Conservation (phyloP, 2,329 filamentous ascomycete genomes). For the Penicillium capsulatum region DNA sequence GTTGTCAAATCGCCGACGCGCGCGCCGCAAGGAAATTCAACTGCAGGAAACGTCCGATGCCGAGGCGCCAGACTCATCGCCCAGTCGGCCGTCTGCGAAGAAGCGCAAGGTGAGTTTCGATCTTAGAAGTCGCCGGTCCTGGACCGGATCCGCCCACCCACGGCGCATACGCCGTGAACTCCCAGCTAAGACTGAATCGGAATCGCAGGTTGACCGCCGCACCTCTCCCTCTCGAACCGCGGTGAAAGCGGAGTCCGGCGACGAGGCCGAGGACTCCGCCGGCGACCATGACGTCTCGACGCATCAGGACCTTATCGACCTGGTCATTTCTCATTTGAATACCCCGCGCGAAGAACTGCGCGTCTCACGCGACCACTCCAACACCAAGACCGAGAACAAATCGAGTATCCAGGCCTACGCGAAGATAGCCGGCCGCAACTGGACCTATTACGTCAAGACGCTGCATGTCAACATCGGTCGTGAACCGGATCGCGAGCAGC, state of each 20-base stretch:
- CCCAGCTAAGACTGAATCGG: slow-evolving; percentile 11
- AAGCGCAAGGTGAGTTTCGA: slow-evolving; percentile 45
- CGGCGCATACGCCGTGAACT: slow-evolving; percentile 3
- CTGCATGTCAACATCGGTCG: slow-evolving; percentile 49
- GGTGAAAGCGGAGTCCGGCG: slow-evolving; percentile 38
- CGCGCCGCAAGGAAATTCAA: slow-evolving; percentile 44
- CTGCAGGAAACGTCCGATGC: slow-evolving; percentile 44
- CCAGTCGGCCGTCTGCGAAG: slow-evolving; percentile 45
- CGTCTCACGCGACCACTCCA: slow-evolving; percentile 44
- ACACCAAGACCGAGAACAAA: slow-evolving; percentile 44
- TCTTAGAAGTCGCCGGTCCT: slow-evolving; percentile 7
- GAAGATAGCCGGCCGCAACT: slow-evolving; percentile 49
- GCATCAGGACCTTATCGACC: slow-evolving; percentile 45
- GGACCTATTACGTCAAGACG: slow-evolving; percentile 51
- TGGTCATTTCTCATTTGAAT: slow-evolving; percentile 46
- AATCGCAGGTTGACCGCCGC: slow-evolving; percentile 33
- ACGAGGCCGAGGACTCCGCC: slow-evolving; percentile 40
- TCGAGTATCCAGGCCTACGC: slow-evolving; percentile 49
- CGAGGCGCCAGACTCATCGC: slow-evolving; percentile 47
- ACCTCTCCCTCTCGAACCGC: slow-evolving; percentile 30
- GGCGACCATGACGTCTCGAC: slow-evolving; percentile 41
- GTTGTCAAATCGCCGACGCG: slow-evolving; percentile 43
- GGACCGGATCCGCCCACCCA: slow-evolving; percentile 6
- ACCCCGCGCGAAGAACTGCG: slow-evolving; percentile 43
- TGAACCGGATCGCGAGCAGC: slow-evolving; percentile 45